Base-by-base conservation (phyloP, 805 yeast genomes). In the Saccharomycopsis sp. region DNA sequence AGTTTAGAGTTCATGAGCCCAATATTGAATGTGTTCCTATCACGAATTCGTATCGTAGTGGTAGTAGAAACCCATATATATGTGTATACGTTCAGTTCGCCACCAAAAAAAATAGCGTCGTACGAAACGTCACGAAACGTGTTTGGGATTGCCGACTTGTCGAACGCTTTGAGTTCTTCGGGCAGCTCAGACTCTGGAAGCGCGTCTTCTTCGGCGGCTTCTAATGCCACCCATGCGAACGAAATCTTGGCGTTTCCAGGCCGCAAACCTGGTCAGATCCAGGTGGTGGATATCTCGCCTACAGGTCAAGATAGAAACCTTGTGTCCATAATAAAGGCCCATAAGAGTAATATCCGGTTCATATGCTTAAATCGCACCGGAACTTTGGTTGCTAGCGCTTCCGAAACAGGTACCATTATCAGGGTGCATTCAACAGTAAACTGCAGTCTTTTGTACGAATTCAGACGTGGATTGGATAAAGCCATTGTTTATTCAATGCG, bases 381-480 rank as follows among this genome's bases (percentile, higher is more conserved):
- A 0, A 75, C 83, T 1, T 74, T 85, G 76, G 72, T 90, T 5
- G 96, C 96, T 1, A 82, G 89, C 19, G 96, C 96, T 0, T 84
- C 91, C 12, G 88, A 83, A 55, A 82, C 86, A 0, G 97, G 97
- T 0, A 91, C 97, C 0, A 77, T 90, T 7, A 82, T 90, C 19
- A 72, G 96, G 55, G 76, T 89, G 2, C 90, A 86, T 67, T 84
- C 89, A 3, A 81, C 90, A 0, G 75, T 77, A 55, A 83, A 81
- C 38, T 86, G 96, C 25, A 78, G 86, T 0, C 73, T 89, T 55
- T 66, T 89, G n/a, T 86, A 80, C 67, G 97, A 90, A 69, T 92
- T 92, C 66, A 77, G 98, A 64, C 77, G 99, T 55, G 99, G 99
- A 0, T 69, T 92, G 20, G 98, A 94, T 70, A 79, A 85, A 56